These are phyloP conservation scores for Caryopteris hybrid DNA, from an alignment of 305 asterid genomes.

Conservation along the genomic window DNA sequence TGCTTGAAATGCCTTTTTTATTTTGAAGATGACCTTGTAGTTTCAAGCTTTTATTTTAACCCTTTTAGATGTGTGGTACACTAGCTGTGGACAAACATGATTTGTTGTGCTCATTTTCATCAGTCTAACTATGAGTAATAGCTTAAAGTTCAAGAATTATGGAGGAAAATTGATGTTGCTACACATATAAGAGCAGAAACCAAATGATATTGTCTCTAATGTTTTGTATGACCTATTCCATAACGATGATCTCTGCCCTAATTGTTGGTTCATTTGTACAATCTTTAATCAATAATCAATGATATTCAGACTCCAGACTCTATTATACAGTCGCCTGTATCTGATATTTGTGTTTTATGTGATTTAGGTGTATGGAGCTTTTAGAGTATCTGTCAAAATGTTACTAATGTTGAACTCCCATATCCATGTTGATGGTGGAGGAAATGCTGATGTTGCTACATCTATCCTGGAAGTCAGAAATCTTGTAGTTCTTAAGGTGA, in stretches of 20 bases:
- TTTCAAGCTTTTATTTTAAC: not conserved
- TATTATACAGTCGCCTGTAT: not conserved
- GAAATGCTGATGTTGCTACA: constrained; percentile 65
- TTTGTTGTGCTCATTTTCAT: not conserved
- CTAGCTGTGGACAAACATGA: not conserved
- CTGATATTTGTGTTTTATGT: constrained; percentile 13
- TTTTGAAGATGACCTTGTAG: not conserved
- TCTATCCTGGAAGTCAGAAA: constrained; percentile 96
- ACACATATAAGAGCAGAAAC: not conserved
- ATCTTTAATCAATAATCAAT: not conserved
- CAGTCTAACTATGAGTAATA: not conserved
- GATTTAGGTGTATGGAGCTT: constrained; percentile 90
- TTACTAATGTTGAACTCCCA: constrained; percentile 91
- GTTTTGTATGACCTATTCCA: not conserved
- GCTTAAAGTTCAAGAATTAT: not conserved
- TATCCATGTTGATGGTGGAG: constrained; percentile 86
- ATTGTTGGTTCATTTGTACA: not conserved
- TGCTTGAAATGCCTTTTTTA: too few relatives aligned
- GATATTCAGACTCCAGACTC: constrained; percentile 1
- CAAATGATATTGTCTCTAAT: constrained; percentile 8
- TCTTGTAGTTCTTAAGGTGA: constrained; percentile 93
- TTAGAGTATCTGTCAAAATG: constrained; percentile 89
- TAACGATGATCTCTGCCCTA: not conserved
- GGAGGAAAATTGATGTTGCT: not conserved
- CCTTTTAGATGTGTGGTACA: not conserved